phyloP scores from a whole-genome alignment of 2,329 filamentous ascomycete genomes.

The Trichoderma atrobrunneum region DNA sequence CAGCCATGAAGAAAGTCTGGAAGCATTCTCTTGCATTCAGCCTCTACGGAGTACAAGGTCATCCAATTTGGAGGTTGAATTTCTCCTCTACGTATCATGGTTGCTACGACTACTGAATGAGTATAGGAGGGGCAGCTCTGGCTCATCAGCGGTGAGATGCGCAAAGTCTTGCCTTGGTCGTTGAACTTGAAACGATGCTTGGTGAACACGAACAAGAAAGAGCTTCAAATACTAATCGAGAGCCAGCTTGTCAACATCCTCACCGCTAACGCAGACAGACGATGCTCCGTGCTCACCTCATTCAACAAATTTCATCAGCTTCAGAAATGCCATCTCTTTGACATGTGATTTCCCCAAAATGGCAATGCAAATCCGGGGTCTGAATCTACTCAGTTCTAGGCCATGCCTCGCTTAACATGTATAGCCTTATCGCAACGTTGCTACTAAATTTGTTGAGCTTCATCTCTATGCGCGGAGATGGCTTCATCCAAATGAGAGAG shows the following conservation, averaged over 20 bases:
- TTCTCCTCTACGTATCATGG: neutral
- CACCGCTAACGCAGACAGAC: neutral
- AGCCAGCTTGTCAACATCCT: neutral
- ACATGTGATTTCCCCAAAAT: constrained; percentile 3
- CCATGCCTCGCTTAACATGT: neutral
- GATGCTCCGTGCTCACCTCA: neutral
- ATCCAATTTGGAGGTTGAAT: neutral
- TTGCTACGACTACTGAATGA: neutral
- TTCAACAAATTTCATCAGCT: neutral
- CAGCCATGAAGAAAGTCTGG: neutral
- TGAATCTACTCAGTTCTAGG: neutral
- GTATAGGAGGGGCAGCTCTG: neutral
- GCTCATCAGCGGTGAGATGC: neutral
- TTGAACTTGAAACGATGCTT: neutral
- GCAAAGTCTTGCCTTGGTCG: neutral
- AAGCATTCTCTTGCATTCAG: neutral
- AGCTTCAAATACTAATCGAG: neutral
- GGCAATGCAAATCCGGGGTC: neutral
- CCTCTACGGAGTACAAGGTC: too few relatives aligned
- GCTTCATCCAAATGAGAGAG: neutral
- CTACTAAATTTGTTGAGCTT: neutral
- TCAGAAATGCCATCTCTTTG: neutral
- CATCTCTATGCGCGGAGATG: neutral
- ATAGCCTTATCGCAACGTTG: neutral
- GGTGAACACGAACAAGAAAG: neutral